Conservation (phyloP, 441 rosid genomes). For the Dalechampia spathulata region DNA sequence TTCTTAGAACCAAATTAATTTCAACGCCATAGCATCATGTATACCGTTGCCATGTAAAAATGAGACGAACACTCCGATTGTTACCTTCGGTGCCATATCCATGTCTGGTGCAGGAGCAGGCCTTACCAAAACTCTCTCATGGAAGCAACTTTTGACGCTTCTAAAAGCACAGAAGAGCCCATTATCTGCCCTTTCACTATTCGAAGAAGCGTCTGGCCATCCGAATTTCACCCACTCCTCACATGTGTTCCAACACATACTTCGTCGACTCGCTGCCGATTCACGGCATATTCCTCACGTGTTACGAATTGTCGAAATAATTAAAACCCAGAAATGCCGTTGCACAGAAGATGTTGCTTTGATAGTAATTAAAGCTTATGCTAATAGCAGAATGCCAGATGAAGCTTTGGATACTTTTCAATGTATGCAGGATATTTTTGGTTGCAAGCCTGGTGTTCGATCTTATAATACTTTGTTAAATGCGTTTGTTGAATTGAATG, state of each 20-base stretch:
- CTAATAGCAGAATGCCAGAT: conserved; percentile 49
- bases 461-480: conserved; percentile 58
- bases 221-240: conserved; percentile 55
- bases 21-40: no score
- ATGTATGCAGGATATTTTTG: conserved; percentile 54
- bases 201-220: conserved; percentile 53
- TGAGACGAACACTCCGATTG: no score
- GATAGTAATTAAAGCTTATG: conserved; percentile 54
- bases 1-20: no score
- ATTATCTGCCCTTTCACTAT: conserved; percentile 45
- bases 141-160: conserved; percentile 50
- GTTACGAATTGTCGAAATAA: conserved; percentile 48
- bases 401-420: conserved; percentile 54
- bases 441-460: conserved; percentile 63
- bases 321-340: conserved; percentile 23
- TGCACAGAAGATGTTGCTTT: conserved; percentile 28
- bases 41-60: no score
- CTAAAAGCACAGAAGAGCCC: conserved; percentile 53
- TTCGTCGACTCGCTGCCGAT: conserved; percentile 57
- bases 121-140: conserved; percentile 39
- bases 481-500: conserved; percentile 47
- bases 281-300: conserved; percentile 40
- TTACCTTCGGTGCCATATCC: conserved; percentile 20
- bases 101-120: conserved; percentile 31
- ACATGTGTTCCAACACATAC: conserved; percentile 62